Base-by-base conservation (phyloP, 805 yeast genomes). In the Wickerhamomyces tratensis region DNA sequence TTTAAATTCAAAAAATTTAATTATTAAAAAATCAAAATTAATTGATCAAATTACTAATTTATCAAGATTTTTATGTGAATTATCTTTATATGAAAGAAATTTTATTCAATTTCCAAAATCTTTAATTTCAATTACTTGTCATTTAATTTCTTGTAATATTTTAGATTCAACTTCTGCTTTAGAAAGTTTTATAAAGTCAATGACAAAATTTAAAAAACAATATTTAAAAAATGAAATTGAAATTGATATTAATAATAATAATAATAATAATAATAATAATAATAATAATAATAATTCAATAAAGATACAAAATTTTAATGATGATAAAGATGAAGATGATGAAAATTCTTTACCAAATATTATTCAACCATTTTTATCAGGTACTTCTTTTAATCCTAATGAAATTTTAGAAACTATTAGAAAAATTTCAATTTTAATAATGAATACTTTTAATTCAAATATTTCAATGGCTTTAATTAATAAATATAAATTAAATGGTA, bases 51-150 rank as follows among this genome's bases (percentile, higher is more conserved):
- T 45, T 2, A 44, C 45, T 25, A 41, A 42, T 6, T 58, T 76
- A 14, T 63, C 74, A 3, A 61, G 77, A 37, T 76, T 76, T 49
- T 65, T 78, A 35, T 70, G 79, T 49, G 82, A 77, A 52, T 54
- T 76, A 25, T 62, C 79, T 1, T 50, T 75, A 29, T 76, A 76
- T 49, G 72, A 74, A 42, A 65, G 72, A 43, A 66, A 61, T 44
- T 75, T 71, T 47, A 49, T 77, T 45, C 60, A 66, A 8, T 62
- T 70, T 40, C 67, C 73, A 10, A 52, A 74, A 1, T 69, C 79
- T 1, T 54, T 73, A 25, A 65, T 73, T 26, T 67, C 82, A 1
- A 56, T 71, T 25, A 61, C 78, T 3, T 74, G 77, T 30, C 68
- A 72, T 46, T 52, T 76, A 41, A 46, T 77, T 43, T 78, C 82